Percentiles rank a stretch among this genome's conserved stretches.
These are phyloP conservation scores for Pseudozyma thailandica DNA, from an alignment of 1,284 basidiomycete genomes.

Conservation along the genomic window DNA sequence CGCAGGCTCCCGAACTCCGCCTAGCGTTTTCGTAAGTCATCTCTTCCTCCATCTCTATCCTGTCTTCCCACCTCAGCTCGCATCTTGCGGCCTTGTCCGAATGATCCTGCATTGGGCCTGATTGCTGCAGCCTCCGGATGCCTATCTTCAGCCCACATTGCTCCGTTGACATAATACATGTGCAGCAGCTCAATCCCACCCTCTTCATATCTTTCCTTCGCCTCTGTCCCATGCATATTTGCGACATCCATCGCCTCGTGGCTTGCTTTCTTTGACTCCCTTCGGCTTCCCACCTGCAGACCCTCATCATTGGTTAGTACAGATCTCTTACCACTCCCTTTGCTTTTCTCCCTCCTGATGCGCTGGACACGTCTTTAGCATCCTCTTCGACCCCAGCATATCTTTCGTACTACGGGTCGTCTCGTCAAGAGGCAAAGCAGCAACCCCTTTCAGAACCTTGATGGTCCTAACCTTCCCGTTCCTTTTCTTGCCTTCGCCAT, in stretches of 20 bases:
- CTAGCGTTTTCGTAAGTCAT: conserved; percentile 60
- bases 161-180: not conserved
- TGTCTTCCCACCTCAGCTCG: not conserved
- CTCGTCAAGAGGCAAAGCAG: conserved; percentile 28
- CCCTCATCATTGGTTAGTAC: conserved; percentile 61
- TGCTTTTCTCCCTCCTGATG: conserved; percentile 7
- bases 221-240: not conserved
- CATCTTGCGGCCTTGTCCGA: not conserved
- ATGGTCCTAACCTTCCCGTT: conserved; percentile 42
- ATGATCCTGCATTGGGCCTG: not conserved
- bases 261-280: not conserved
- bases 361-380: conserved; percentile 9
- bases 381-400: conserved; percentile 2
- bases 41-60: not conserved
- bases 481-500: conserved; percentile 56
- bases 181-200: not conserved
- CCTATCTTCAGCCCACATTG: not conserved
- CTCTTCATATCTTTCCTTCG: not conserved
- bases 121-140: not conserved
- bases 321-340: conserved; percentile 24
- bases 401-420: not conserved
- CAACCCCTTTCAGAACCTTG: conserved; percentile 4
- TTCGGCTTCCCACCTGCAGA: conserved; percentile 21
- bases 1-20: conserved; percentile 42
- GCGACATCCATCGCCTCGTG: not conserved